Evolutionary conservation across 169 alveolate genomes (phyloP), one percentile per base, ranked within the genome.

Genomic region (Cryptosporidium xiaoi): DNA sequence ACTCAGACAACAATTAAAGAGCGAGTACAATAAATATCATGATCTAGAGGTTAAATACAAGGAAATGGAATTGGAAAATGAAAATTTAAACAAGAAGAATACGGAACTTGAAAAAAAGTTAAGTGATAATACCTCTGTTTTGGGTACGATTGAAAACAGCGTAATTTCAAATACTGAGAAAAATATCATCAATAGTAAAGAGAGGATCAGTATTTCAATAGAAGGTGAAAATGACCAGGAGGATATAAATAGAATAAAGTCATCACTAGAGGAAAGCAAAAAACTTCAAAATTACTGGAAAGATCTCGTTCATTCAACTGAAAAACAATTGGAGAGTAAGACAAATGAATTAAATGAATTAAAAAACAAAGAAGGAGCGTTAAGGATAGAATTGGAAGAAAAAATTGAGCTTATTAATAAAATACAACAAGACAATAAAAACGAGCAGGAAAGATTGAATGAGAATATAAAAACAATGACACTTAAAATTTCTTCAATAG

Each of bases 261-360:
- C 29, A 12, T 66, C 44, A 13, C 44, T 77, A n/a, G 87, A 77
- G 15, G 87, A 77, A 51, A 77, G 87, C 15, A 56, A 34, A 20
- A 77, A 77, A 31, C 31, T 77, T 27, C 87, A 77, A 46, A 62
- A 56, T 46, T 77, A 77, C 36, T 77, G 87, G 87, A 77, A 62
- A 18, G 87, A 77, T 2, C 27, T 77, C 16, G 71, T 77, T 29
- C 87, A 77, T 27, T 77, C 87, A 16, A 50, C 66, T n/a, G 87
- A 77, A 44, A 77, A 77, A 20, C 87, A 77, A 48, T 60, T 77
- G 13, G 87, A 77, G 64, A 48, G 46, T 20, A 77, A 62, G 18
- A 77, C 31, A 4, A 7, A 36, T 20, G 87, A 77, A 5, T 48
- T 60, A 7, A 71, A 77, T 0, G 87, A 77, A n/a, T 50, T 40